Evolutionary conservation across 306 rosid species (phyloP).

Genomic region (Medicago truncatula): DNA sequence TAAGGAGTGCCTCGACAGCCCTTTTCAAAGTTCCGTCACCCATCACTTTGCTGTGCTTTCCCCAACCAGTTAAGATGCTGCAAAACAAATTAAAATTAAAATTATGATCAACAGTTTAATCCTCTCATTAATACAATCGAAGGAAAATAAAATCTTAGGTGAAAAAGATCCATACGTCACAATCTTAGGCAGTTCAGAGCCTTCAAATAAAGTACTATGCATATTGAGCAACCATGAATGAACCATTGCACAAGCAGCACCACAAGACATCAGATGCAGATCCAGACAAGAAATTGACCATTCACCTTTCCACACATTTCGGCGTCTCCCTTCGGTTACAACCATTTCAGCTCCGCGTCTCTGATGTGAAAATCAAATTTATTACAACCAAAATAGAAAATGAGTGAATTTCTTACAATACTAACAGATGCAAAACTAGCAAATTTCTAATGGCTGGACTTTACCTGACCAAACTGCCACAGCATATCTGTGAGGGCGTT

Average conservation of each 20-base stretch:
- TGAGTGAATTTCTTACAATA: background rate
- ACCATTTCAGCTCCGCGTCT: conserved; percentile 90
- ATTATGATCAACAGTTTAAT: conserved; percentile 6
- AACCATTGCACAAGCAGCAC: conserved; percentile 96
- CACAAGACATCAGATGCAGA: conserved; percentile 91
- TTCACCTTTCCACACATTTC: conserved; percentile 81
- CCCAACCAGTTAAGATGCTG: conserved; percentile 99
- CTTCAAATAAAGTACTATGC: conserved; percentile 63
- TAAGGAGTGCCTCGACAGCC: conserved; percentile 73
- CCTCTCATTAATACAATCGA: conserved; percentile 9
- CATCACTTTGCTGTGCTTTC: conserved; percentile 91
- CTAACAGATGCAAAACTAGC: background rate
- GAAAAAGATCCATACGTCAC: conserved; percentile 57
- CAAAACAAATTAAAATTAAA: background rate
- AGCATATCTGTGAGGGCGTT: conserved; percentile 97
- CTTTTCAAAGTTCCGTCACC: conserved; percentile 75
- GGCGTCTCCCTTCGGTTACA: conserved; percentile 79
- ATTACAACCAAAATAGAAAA: background rate
- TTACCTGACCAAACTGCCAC: conserved; percentile 97
- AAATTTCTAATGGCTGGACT: conserved; percentile 10
- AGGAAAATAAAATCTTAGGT: conserved; percentile 6
- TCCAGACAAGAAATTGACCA: conserved; percentile 84
- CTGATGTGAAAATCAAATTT: conserved; percentile 43
- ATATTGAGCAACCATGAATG: conserved; percentile 84
- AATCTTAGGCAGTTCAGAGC: conserved; percentile 68